Evolutionary conservation across 805 yeast species (phyloP), one percentile per base, ranked within the genome.

Genomic region (Candida endomychidarum): DNA sequence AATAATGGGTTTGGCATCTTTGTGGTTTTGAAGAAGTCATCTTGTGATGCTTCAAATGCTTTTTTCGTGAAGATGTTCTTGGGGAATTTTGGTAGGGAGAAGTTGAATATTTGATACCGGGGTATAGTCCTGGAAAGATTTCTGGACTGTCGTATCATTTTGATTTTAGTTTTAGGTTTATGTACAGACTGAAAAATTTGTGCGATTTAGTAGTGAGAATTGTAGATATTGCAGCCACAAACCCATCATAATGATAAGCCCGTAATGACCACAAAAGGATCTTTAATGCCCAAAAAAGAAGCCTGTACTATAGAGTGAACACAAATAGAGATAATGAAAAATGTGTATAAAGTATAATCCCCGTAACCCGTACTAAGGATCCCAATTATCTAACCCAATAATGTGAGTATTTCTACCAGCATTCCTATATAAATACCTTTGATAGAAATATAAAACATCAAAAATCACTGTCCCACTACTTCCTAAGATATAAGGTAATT

Each of bases 391-490:
- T 42, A 59, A 37, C 4, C 28, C 29, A 51, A 60, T 55, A 19
- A 42, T 46, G 12, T 34, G 35, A 1, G 63, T 53, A 21, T 52
- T 49, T 28, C 44, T 44, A 5, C 57, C 55, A 7, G 44, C 47
- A 38, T 48, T 32, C 40, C 54, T 49, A 46, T 68, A 69, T 8
- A 67, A 38, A 41, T 54, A 64, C 32, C 76, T 61, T 54, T 84
- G 93, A 55, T 80, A 81, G 52, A 83, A 81, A 55, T 82, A 83
- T 3, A 78, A 63, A 26, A 80, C 45, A 57, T 90, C 97, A 59
- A 90, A 88, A 2, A 80, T 49, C 14, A 89, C 74, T 0, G 97
- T 89, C 6, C 97, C 96, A 0, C 87, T 75, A 48, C 93, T 81
- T 1, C 97, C 96, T 18, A 88, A 53, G 22, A 91, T 70, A 54